These are phyloP conservation scores for Camelina sativa DNA, from an alignment of 345 rosid species.

Conservation along the genomic window DNA sequence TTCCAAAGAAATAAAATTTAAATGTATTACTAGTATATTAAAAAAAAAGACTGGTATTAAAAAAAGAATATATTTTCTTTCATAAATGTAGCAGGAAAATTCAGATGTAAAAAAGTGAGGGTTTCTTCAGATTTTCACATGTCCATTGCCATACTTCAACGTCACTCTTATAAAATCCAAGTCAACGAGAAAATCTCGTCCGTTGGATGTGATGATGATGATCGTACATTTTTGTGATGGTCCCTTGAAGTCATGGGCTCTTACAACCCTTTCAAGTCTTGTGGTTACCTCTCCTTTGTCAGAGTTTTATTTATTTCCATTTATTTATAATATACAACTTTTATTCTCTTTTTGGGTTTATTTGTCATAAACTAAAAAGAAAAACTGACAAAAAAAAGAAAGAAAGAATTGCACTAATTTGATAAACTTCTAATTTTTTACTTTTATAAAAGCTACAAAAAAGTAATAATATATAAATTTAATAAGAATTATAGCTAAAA, in stretches of 20 bases:
- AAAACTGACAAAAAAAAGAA: background rate
- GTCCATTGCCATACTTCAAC: constrained; percentile 44
- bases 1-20: background rate
- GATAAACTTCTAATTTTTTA: background rate
- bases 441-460: background rate
- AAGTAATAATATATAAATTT: background rate
- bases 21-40: background rate
- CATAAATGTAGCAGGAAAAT: constrained; percentile 38
- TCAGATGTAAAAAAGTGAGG: constrained; percentile 38
- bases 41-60: no score
- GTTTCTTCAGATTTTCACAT: constrained; percentile 42
- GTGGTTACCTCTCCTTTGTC: constrained; percentile 32
- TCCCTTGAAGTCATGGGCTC: constrained; percentile 43
- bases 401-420: constrained; percentile 3
- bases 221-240: constrained; percentile 38
- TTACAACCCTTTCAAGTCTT: constrained; percentile 27
- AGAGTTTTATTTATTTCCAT: background rate
- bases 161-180: constrained; percentile 38
- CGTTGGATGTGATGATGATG: constrained; percentile 40
- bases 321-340: background rate
- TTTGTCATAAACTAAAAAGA: background rate
- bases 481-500: background rate
- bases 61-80: constrained; percentile 19
- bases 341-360: constrained; percentile 40
- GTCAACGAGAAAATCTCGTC: constrained; percentile 46